Conservation (phyloP, 2,329 filamentous ascomycete species). For the Sporothrix schenckii region DNA sequence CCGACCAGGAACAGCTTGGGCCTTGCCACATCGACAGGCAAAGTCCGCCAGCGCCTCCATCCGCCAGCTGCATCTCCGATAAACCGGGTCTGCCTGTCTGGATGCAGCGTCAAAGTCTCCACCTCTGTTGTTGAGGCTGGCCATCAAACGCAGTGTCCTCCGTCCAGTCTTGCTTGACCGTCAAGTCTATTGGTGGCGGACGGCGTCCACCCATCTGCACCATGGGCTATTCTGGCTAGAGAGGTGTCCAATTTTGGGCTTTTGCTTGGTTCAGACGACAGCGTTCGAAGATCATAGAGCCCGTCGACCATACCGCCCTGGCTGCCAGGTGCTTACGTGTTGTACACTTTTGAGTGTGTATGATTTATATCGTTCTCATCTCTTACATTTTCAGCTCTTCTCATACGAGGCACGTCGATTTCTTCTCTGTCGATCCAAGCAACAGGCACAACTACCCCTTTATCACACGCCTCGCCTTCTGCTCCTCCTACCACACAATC, state of each 20-base stretch:
- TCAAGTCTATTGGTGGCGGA: slow-evolving; percentile 2
- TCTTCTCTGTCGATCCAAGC: background rate
- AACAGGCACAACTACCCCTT: background rate
- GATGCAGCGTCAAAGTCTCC: slow-evolving; percentile 19
- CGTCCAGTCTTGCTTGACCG: background rate
- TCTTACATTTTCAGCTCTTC: background rate
- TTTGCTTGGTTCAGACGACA: background rate
- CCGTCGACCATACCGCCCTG: background rate
- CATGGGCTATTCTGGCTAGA: slow-evolving; percentile 5
- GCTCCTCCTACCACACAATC: slow-evolving; percentile 28
- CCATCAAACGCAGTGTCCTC: slow-evolving; percentile 14
- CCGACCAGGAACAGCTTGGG: slow-evolving; percentile 12
- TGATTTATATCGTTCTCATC: slow-evolving; percentile 20
- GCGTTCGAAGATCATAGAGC: background rate
- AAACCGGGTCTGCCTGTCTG: slow-evolving; percentile 13
- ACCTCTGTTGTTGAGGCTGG: slow-evolving; percentile 19
- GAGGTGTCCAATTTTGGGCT: background rate
- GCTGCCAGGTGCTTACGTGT: background rate
- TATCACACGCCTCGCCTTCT: background rate
- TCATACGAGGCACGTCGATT: background rate
- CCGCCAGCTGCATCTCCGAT: slow-evolving; percentile 22
- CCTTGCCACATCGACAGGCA: slow-evolving; percentile 23
- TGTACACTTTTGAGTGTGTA: background rate
- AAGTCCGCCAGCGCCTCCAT: slow-evolving; percentile 10
- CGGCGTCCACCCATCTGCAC: slow-evolving; percentile 4